These are phyloP conservation scores for Fusarium heterosporum DNA, from an alignment of 2,329 filamentous ascomycete genomes.

Conservation along the genomic window DNA sequence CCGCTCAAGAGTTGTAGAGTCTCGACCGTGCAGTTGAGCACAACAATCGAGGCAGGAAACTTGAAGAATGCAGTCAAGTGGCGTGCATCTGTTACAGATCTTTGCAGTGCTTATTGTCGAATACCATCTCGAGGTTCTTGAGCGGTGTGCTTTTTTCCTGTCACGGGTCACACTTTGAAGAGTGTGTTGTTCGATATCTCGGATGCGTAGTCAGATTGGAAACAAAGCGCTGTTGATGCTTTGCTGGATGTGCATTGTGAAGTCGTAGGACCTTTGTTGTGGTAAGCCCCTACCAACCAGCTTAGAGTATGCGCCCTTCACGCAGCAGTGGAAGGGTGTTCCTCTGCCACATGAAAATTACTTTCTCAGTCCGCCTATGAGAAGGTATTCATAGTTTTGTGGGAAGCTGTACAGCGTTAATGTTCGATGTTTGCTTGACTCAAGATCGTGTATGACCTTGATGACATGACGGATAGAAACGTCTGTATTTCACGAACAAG, in stretches of 20 bases:
- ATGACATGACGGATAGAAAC: no score
- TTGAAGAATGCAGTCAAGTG: slow-evolving; percentile 18
- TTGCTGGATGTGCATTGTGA: not conserved
- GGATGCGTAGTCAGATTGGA: not conserved
- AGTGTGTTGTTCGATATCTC: not conserved
- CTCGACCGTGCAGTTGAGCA: slow-evolving; percentile 11
- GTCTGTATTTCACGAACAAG: no score
- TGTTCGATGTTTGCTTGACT: no score
- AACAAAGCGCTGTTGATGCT: not conserved
- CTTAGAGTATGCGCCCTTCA: no score
- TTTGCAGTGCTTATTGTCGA: slow-evolving; percentile 10
- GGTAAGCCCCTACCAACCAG: no score
- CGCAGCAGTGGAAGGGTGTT: no score
- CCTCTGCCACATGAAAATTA: no score
- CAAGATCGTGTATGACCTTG: no score
- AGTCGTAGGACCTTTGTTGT: not conserved
- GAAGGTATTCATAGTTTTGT: no score
- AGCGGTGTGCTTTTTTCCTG: slow-evolving; percentile 19
- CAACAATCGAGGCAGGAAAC: slow-evolving; percentile 14
- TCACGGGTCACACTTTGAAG: not conserved
- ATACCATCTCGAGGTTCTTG: slow-evolving; percentile 26
- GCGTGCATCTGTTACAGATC: slow-evolving; percentile 18
- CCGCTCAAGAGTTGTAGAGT: slow-evolving; percentile 16
- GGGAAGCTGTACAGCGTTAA: no score
- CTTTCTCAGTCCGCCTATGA: no score